Evolutionary conservation across 2,329 filamentous ascomycete genomes (phyloP), one percentile per base, ranked within the genome.

Genomic region (Pyrenophora seminiperda): DNA sequence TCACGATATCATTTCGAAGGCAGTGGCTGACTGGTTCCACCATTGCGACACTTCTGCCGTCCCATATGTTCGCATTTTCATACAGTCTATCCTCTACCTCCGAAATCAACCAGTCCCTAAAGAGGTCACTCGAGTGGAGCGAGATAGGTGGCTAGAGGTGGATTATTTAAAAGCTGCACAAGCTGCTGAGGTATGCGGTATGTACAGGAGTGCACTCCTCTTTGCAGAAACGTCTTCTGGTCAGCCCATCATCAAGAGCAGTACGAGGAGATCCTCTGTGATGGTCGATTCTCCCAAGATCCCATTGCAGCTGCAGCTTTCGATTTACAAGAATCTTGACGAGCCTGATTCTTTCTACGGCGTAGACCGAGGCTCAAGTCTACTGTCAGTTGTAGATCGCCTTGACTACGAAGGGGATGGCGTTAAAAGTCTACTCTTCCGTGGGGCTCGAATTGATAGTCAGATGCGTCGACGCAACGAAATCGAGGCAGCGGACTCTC

Each of bases 331-430:
- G 67, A 93, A 90, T 53, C 89, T 99, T 38, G 92, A 97, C 66
- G 95, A 99, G 65, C 93, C 92, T 1, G 94, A 99, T 71, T 88
- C 91, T 0, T 99, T 96, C 71, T 99, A 99, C 67, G 95, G 94
- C 3, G 81, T 97, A 6, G 84, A 90, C 33, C 89, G 95, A 71
- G 83, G 84, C 32, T 83, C 91, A 5, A 91, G 86, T 49, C 75
- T 99, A 13, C 79, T 83, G 13, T 90, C 88, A 9, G 88, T 97
- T 1, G 78, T 97, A 50, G 83, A 88, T 41, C 86, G 90, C 7
- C 81, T 97, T 4, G 91, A 96, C 59, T 93, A 97, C 67, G 94
- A 99, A 74, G 87, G 86, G 41, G 88, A 96, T 61, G 92, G 92
- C 0, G 79, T 86, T 41, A 96, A 95, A 67, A 93, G 89, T 57